Base-by-base conservation (phyloP, 1,139 yeast species). In the Hanseniaspora gamundiae region DNA sequence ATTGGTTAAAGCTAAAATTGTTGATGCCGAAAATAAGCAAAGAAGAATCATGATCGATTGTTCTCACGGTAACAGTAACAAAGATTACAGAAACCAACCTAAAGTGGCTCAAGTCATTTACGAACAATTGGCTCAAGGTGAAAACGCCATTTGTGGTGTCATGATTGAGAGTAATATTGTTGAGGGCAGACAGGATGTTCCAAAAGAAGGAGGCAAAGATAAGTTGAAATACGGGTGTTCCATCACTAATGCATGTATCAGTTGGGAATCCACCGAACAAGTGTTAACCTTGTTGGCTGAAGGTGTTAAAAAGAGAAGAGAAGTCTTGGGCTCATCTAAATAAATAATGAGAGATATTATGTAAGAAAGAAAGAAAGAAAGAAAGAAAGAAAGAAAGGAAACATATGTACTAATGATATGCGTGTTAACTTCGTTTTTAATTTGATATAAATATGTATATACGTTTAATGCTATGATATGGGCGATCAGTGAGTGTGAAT, bases 21-120 rank as follows among this genome's bases (percentile, higher is more conserved):
- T 74, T 29, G 66, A 67, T 29, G 68, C 66, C 17, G 65, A 64
- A 17, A 65, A 64, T 45, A 64, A 67, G 30, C 71, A 68, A 38
- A 78, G 82, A 56, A 75, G 93, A 64, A 83, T 91, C 59, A 91
- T 91, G 97, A 80, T 91, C 50, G 98, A 91, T 66, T 91, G 97
- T 62, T 87, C 96, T 36, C 98, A 91, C 61, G 98, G 95, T 51
- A 91, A 91, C 70, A 85, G 96, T 41, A 76, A 72, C 59, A 91
- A 91, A 64, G 80, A 91, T 66, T 88, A 78, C 73, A 76, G 73
- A 58, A 91, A 91, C 67, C 98, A 91, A 69, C 96, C 97, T 41
- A 76, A 74, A 62, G 98, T 88, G n/a, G 87, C 94, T 19, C 73
- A 76, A 19, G 75, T 69, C 44, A 75, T 91, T 47, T 87, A 88